Base-by-base conservation (phyloP, 2,329 filamentous ascomycete genomes). In the Neopestalotiopsis sp. region DNA sequence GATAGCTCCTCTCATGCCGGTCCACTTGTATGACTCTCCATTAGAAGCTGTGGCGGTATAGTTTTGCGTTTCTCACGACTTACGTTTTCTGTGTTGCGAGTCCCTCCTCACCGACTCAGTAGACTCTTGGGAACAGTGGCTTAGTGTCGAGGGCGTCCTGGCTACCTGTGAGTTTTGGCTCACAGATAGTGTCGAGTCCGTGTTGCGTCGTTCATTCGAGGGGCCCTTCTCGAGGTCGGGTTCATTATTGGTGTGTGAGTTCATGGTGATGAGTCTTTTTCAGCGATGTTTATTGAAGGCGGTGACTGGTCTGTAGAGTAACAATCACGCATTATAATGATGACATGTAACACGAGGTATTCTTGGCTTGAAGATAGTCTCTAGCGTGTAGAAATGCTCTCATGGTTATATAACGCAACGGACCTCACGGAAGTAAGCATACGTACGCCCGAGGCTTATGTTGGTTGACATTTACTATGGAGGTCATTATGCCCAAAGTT, bases 1-100 rank as follows among this genome's bases (percentile, higher is more conserved):
- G 65, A 66, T 28, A 61, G 59, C 68, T 32, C 20, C 40, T 45
- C 45, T 68, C 65, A 4, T 32, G 7, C 3, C 12, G 59, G 3
- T 28, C 12, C 24, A 58, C 52, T 24, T 24, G 2, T 24, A 24
- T 3, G 24, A 24, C 1, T 24, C 1, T 3, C 24, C 24, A 24
- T 24, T 24, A 24, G 24, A 24, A 3, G 24, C 24, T 3, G 24
- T 24, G 2, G 24, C 2, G 2, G 2, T 3, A 24, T 24, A 24
- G 3, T 0, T 24, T 24, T 24, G 24, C 24, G 3, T 24, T 24
- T 24, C 24, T 24, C 2, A 24, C 2, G 2, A 58, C 52, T 58
- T n/a, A 58, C 52, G 1, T n/a, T 58, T 58, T 58, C 52, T 58
- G 24, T 57, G 52, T 30, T 7, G 12, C 24, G 52, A n/a, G 10